phyloP scores from a whole-genome alignment of 192 early-diverging fungal genomes.

The Backusella tarrabulga region DNA sequence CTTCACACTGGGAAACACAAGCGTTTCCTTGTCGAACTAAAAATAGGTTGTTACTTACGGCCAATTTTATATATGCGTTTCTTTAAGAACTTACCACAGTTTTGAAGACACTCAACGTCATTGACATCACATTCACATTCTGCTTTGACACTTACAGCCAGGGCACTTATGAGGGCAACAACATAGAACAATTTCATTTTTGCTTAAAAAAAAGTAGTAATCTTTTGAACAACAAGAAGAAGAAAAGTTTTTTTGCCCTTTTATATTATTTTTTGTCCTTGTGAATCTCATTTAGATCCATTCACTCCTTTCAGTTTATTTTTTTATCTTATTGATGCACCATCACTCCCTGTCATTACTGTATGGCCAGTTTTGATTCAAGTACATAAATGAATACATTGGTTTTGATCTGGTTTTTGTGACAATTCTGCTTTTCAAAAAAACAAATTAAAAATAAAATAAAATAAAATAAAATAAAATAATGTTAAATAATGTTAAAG shows the following conservation, averaged over 20 bases:
- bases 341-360: neutral
- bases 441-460: too few species aligned
- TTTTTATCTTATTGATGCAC: neutral
- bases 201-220: neutral
- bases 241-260: neutral
- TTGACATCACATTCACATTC: slow-evolving; percentile 5
- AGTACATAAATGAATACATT: neutral
- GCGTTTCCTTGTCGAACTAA: slow-evolving; percentile 1
- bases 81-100: slow-evolving; percentile 12
- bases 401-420: neutral
- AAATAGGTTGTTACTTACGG: neutral
- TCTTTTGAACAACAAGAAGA: too few species aligned
- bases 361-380: neutral
- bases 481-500: too few species aligned
- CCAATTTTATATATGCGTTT: neutral
- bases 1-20: neutral
- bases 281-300: neutral
- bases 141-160: neutral
- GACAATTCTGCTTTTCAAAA: neutral
- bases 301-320: neutral
- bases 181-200: slow-evolving; percentile 13
- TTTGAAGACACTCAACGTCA: slow-evolving; percentile 7
- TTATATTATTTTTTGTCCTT: neutral
- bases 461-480: too few species aligned
- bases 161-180: slow-evolving; percentile 1